These are phyloP conservation scores for Heterobasidion occidentale DNA, from an alignment of 1,284 basidiomycete species.

Conservation along the genomic window DNA sequence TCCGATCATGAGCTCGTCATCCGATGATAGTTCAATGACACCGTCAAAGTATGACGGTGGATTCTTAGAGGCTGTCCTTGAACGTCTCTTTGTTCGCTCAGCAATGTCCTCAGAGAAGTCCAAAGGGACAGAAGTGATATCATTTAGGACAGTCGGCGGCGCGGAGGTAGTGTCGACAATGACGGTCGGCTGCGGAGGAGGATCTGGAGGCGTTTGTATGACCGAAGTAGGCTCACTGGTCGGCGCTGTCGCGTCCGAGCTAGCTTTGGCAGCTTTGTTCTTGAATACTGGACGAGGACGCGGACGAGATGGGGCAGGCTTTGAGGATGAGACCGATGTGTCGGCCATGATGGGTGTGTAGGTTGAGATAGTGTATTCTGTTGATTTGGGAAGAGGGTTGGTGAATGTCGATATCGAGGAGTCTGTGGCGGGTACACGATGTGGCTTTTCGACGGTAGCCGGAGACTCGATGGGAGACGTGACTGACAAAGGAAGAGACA, in stretches of 20 bases:
- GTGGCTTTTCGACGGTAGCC: background rate
- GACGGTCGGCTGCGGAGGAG: background rate
- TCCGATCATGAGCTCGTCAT: constrained; percentile 17
- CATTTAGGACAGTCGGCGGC: background rate
- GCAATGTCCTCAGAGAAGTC: constrained; percentile 28
- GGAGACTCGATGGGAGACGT: background rate
- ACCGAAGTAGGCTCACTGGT: constrained; percentile 6
- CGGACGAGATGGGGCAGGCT: constrained; percentile 11
- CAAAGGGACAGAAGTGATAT: constrained; percentile 5
- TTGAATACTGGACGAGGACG: constrained; percentile 14
- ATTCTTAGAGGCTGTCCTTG: constrained; percentile 19
- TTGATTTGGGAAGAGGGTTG: background rate
- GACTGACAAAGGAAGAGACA: background rate
- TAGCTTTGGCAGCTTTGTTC: constrained; percentile 8
- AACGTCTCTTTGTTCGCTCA: constrained; percentile 37
- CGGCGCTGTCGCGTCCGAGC: constrained; percentile 3
- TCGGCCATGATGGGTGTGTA: background rate
- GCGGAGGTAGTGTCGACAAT: constrained; percentile 3
- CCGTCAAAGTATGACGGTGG: constrained; percentile 8
- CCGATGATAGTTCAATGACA: constrained; percentile 23
- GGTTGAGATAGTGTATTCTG: background rate
- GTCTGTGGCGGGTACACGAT: background rate
- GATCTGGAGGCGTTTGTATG: constrained; percentile 7
- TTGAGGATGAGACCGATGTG: constrained; percentile 5
- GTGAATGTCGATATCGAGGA: background rate